These are phyloP conservation scores for Moesziomyces sp. DNA, from an alignment of 1,284 basidiomycete species.

Conservation along the genomic window DNA sequence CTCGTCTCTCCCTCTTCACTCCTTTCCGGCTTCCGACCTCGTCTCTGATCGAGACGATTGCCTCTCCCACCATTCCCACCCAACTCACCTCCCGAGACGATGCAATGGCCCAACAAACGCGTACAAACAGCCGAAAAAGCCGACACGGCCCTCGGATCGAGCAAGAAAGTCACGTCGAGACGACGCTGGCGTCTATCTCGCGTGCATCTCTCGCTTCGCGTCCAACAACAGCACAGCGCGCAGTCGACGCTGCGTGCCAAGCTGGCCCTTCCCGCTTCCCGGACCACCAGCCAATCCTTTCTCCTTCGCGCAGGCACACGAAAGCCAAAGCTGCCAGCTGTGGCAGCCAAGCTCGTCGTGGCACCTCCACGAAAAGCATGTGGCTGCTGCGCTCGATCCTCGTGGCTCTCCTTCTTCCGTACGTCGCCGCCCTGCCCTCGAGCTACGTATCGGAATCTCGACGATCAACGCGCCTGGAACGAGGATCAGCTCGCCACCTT, in stretches of 20 bases:
- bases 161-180: constrained; percentile 14
- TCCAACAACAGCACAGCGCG: constrained; percentile 7
- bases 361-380: constrained; percentile 1
- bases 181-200: constrained; percentile 46
- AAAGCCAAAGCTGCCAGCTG: neutral
- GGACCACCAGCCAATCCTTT: constrained; percentile 9
- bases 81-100: constrained; percentile 13
- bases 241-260: constrained; percentile 6
- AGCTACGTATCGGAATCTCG: constrained; percentile 8
- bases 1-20: neutral
- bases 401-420: constrained; percentile 35
- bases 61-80: constrained; percentile 17
- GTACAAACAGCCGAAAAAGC: constrained; percentile 9
- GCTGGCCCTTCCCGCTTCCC: constrained; percentile 7
- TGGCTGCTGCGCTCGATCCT: constrained; percentile 37
- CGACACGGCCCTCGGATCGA: neutral
- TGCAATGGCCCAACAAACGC: constrained; percentile 32
- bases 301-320: constrained; percentile 1
- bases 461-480: constrained; percentile 30
- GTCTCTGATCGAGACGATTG: constrained; percentile 25
- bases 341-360: neutral
- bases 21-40: constrained; percentile 2
- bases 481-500: constrained; percentile 17
- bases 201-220: constrained; percentile 16
- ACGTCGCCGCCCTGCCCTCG: constrained; percentile 28